These are phyloP conservation scores for Colletotrichum tofieldiae DNA, from an alignment of 2,329 filamentous ascomycete species.

Conservation along the genomic window DNA sequence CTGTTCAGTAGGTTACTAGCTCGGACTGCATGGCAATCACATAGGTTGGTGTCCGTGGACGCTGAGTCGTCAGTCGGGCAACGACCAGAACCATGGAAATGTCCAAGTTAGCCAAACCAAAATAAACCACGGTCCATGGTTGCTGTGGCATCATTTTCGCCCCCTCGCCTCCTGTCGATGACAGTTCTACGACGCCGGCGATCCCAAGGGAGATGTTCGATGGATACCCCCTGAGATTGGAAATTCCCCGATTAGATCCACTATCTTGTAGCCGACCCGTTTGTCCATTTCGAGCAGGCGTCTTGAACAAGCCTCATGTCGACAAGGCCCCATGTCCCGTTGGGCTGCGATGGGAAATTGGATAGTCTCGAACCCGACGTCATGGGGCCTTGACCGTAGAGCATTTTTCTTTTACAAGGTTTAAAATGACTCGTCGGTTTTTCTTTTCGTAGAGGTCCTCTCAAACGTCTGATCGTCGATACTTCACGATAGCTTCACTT, in stretches of 20 bases:
- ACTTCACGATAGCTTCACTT: constrained; percentile 33
- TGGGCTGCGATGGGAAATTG: constrained; percentile 38
- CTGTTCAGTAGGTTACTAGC: fast-evolving
- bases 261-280: neutral
- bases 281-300: neutral
- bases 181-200: neutral
- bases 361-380: constrained; percentile 10
- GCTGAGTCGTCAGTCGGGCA: neutral
- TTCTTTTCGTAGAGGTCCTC: neutral
- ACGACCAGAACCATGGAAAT: neutral
- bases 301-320: constrained; percentile 22
- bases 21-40: no score
- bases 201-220: constrained; percentile 30
- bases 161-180: neutral
- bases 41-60: neutral
- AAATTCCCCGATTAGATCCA: constrained; percentile 39
- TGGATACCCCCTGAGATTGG: constrained; percentile 20
- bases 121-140: neutral
- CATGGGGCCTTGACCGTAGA: neutral
- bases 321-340: constrained; percentile 29
- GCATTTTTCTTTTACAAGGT: neutral
- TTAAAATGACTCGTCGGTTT: constrained; percentile 21
- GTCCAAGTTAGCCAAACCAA: neutral
- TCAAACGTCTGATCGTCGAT: neutral
- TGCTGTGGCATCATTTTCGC: neutral